Base-by-base conservation (phyloP, 148 eudicot genomes). In the Spergularia marina region DNA sequence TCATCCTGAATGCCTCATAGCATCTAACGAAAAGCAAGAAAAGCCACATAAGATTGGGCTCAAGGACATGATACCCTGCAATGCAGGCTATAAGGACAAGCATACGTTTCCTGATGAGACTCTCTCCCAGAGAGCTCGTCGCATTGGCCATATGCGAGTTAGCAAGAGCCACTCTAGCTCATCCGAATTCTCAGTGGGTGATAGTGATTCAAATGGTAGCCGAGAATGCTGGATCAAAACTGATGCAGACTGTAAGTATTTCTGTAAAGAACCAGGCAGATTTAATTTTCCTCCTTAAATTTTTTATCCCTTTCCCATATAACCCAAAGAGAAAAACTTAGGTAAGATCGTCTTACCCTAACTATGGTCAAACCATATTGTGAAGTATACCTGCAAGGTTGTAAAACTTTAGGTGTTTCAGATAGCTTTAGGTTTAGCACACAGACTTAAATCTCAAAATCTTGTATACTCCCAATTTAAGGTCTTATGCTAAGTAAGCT, bases 171-270 rank as follows among this genome's bases (percentile, higher is more conserved):
- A 72, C 54, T 74, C 75, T 51, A 81, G 60, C 77, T 74, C 77
- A 73, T 66, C 85, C 57, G 77, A 86, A 68, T 65, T 67, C 71
- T 72, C 77, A 76, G 44, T 79, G 20, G 59, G 69, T 36, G 79
- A 74, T 25, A 76, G 74, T 63, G 86, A 84, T 62, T 82, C 83
- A 65, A 71, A 65, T 74, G 88, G 80, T 57, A 88, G 84, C 85
- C 83, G 83, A 71, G 94, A 90, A 73, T 82, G 76, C 84, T 92
- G 92, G 95, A 89, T 90, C 83, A 92, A 90, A 81, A 87, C 91
- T 30, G 93, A 92, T 73, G 82, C 89, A 83, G 89, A 92, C 61
- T 90, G 97, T 90, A 87, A 86, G 94, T 85, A 78, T 20, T 13
- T 21, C 61, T 40, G 60, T 69, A 68, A 20, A 9, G 1, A 58